Conservation (phyloP, 805 yeast genomes). For the Ogataea philodendri region DNA sequence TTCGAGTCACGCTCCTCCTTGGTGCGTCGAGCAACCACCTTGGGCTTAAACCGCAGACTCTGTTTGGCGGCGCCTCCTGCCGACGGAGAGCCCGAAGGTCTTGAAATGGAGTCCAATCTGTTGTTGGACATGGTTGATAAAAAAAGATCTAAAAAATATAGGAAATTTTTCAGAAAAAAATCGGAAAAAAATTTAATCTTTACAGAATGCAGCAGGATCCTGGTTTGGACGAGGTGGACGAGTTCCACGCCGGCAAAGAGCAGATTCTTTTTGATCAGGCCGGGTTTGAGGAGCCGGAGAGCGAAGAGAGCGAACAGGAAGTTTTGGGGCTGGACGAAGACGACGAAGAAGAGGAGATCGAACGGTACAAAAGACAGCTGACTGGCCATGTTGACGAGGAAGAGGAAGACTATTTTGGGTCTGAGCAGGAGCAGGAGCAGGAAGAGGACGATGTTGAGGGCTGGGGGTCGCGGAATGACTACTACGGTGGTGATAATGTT, state of each 20-base stretch:
- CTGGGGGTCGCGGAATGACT: conserved; percentile 47
- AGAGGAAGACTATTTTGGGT: conserved; percentile 45
- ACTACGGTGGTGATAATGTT: conserved; percentile 61
- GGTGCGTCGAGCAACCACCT: conserved; percentile 77
- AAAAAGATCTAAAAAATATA: conserved; percentile 2
- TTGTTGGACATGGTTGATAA: conserved; percentile 6
- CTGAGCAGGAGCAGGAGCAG: conserved; percentile 34
- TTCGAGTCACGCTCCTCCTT: conserved; percentile 80
- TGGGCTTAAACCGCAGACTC: conserved; percentile 76
- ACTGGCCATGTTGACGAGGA: conserved; percentile 47
- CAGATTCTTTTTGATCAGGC: conserved; percentile 56
- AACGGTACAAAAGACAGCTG: conserved; percentile 31
- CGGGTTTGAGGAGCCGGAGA: conserved; percentile 34
- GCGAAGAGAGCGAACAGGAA: conserved; percentile 33
- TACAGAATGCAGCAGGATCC: conserved; percentile 33
- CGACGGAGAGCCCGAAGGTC: conserved; percentile 11
- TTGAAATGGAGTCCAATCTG: conserved; percentile 11
- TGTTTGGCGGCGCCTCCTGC: conserved; percentile 39
- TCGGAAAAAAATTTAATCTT: conserved; percentile 7
- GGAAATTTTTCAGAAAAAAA: conserved; percentile 10
- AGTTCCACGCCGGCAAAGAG: conserved; percentile 60
- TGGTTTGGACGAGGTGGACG: conserved; percentile 67
- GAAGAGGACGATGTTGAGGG: conserved; percentile 34
- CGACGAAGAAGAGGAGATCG: conserved; percentile 42
- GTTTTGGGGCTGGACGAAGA: conserved; percentile 35